Percentiles rank a stretch among this genome's conserved stretches.
These are phyloP conservation scores for Schizopora paradoxa DNA, from an alignment of 1,284 basidiomycete species.

Conservation along the genomic window DNA sequence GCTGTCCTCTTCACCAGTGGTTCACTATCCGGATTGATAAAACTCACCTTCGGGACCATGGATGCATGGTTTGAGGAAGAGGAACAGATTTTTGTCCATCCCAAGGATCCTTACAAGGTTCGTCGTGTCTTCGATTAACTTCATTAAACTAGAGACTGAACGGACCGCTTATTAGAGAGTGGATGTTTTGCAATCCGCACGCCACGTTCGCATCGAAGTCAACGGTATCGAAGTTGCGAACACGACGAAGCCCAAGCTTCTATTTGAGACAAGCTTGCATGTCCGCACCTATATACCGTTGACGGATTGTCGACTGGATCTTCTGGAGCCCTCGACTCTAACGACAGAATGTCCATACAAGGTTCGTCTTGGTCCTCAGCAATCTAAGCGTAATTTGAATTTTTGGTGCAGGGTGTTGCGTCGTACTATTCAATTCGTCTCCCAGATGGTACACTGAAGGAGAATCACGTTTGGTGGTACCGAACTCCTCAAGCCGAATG, in stretches of 20 bases:
- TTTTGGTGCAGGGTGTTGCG: constrained; percentile 46
- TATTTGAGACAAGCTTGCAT: constrained; percentile 54
- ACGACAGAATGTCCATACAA: constrained; percentile 59
- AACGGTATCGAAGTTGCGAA: constrained; percentile 59
- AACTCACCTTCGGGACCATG: constrained; percentile 43
- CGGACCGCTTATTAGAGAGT: constrained; percentile 38
- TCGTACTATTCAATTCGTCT: constrained; percentile 51
- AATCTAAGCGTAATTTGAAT: constrained; percentile 5
- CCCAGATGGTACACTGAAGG: constrained; percentile 32
- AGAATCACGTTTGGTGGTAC: constrained; percentile 63
- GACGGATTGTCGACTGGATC: constrained; percentile 46
- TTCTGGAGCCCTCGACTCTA: constrained; percentile 42
- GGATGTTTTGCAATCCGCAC: constrained; percentile 54
- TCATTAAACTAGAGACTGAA: constrained; percentile 4
- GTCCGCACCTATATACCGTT: constrained; percentile 58
- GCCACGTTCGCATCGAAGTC: constrained; percentile 54
- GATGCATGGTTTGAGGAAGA: constrained; percentile 69
- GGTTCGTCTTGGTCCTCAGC: constrained; percentile 30
- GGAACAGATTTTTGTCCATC: constrained; percentile 53
- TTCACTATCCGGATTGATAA: constrained; percentile 42
- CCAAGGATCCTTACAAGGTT: constrained; percentile 67
- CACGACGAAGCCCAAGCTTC: constrained; percentile 45
- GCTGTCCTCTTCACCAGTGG: constrained; percentile 38
- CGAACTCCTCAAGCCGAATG: constrained; percentile 46
- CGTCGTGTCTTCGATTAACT: constrained; percentile 4